Base-by-base conservation (phyloP, 805 yeast species). In the Suhomyces xylopsoci region DNA sequence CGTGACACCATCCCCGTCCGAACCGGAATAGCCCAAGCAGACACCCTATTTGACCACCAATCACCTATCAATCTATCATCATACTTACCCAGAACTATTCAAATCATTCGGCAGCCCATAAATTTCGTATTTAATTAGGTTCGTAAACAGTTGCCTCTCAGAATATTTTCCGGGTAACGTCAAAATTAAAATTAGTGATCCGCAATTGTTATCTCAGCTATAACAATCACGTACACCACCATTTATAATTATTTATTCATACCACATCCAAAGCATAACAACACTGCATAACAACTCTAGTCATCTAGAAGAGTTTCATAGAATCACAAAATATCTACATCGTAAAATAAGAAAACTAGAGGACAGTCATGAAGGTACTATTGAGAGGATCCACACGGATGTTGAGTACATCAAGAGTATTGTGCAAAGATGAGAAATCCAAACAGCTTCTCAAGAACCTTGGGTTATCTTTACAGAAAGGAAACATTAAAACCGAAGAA, bases 401-500 rank as follows among this genome's bases (percentile, higher is more conserved):
- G 17, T 22, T 42, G 30, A 32, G 25, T 19, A 25, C 36, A n/a
- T 32, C 45, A 14, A 20, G 41, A 14, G 43, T 36, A 5, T 10
- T 49, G 14, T 26, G 45, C 30, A 53, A 53, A 38, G 53, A 53
- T 32, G 53, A 53, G 48, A 53, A 53, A 47, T 47, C 55, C 30
- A 53, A 53, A 20, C 56, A 53, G 42, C 48, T 65, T 38, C 65
- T 73, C 36, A 68, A 67, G 55, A 64, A 60, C 32, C 58, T 73
- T 28, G 77, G 74, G 14, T 48, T 60, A 49, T 58, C 65, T 10
- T 60, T 73, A 15, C 76, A 66, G 55, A 67, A 68, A 43, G 75
- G 74, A 1, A 65, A 62, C 47, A 54, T 70, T 12, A 62, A 62
- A 47, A 15, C 43, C n/a, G 49, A 47, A n/a, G 49, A 47, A 1